Evolutionary conservation across 257 asterid genomes (phyloP).

Genomic region (Penstemon barbatus): DNA sequence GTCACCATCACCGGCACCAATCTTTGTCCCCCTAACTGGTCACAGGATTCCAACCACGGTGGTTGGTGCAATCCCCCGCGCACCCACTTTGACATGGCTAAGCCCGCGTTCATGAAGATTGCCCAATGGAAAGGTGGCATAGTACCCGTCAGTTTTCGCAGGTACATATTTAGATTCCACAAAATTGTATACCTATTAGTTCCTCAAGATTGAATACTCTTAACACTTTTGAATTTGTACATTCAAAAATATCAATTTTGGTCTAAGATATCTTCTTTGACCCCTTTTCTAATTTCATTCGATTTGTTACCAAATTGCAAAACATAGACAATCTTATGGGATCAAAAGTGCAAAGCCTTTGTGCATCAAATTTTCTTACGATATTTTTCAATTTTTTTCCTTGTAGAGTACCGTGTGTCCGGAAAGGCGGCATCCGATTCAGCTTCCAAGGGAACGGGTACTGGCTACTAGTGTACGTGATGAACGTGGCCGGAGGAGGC

Average conservation of each 20-base stretch:
- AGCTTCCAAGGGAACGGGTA: constrained; percentile 74
- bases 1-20: constrained; percentile 39
- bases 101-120: constrained; percentile 36
- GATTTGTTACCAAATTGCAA: too few species aligned
- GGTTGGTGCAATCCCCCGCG: constrained; percentile 52
- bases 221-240: too few species aligned
- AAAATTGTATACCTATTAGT: too few species aligned
- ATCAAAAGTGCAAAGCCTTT: too few species aligned
- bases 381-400: background rate
- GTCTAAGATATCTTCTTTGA: too few species aligned
- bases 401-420: constrained; percentile 15
- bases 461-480: constrained; percentile 72
- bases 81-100: constrained; percentile 40
- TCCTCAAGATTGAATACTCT: too few species aligned
- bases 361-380: background rate
- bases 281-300: too few species aligned
- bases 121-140: constrained; percentile 37
- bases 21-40: constrained; percentile 43
- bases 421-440: constrained; percentile 56
- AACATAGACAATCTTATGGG: too few species aligned
- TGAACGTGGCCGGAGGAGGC: constrained; percentile 79
- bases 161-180: constrained; percentile 6
- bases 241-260: too few species aligned
- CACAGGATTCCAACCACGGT: constrained; percentile 35
- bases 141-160: constrained; percentile 37